Conservation (phyloP, 2,329 filamentous ascomycete genomes). For the Colletotrichum sp. region DNA sequence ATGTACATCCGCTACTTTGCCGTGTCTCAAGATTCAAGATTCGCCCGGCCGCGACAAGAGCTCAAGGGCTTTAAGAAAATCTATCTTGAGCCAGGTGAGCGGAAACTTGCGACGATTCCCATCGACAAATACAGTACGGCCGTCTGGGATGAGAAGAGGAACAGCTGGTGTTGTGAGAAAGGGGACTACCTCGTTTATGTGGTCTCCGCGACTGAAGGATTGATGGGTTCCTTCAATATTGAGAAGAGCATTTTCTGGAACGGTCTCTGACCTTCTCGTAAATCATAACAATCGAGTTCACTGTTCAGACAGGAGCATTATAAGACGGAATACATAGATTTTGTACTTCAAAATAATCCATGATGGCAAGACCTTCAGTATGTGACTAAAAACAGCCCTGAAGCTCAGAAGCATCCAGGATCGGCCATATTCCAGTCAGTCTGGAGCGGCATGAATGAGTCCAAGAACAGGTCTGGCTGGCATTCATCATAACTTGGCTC, state of each 20-base stretch:
- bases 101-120: slow-evolving; percentile 56
- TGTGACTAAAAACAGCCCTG: not conserved
- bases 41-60: slow-evolving; percentile 56
- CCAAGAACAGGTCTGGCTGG: slow-evolving; percentile 5
- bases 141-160: slow-evolving; percentile 73
- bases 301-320: not conserved
- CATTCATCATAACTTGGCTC: slow-evolving; percentile 9
- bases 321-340: accelerated
- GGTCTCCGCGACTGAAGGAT: slow-evolving; percentile 45
- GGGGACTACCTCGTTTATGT: slow-evolving; percentile 69
- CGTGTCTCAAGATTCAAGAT: slow-evolving; percentile 40
- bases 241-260: slow-evolving; percentile 70
- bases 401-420: not conserved
- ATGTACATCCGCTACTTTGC: slow-evolving; percentile 49
- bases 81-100: slow-evolving; percentile 62
- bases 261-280: slow-evolving; percentile 50
- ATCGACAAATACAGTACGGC: slow-evolving; percentile 68
- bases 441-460: slow-evolving; percentile 7
- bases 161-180: slow-evolving; percentile 70
- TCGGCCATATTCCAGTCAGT: slow-evolving; percentile 4
- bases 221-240: slow-evolving; percentile 60
- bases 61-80: slow-evolving; percentile 65
- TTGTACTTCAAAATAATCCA: not conserved
- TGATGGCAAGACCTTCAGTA: not conserved
- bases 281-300: not conserved